Evolutionary conservation across 2,329 filamentous ascomycete species (phyloP), one percentile per base, ranked within the genome.

Genomic region (Alternaria metachromatica): DNA sequence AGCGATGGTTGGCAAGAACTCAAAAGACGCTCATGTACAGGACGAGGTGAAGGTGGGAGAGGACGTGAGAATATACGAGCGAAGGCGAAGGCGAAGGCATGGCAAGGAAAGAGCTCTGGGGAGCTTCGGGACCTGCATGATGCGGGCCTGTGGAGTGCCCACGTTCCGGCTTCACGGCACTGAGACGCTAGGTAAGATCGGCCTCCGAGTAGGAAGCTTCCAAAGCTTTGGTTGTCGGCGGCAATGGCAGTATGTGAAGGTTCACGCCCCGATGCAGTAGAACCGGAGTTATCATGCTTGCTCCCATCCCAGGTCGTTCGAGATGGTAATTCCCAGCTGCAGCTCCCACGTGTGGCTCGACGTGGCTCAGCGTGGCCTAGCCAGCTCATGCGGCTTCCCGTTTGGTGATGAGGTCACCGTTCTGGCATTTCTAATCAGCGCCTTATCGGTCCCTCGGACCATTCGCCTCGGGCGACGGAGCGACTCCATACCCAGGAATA

Each of bases 351-450:
- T 26, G 37, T 45, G 25, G 65, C 63, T 58, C 20, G 28, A 72
- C 64, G 51, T 49, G 50, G 54, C 61, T 58, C 23, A 30, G 71
- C 63, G 51, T 49, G 50, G 54, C 61, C 45, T 23, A 59, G 48
- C 15, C 41, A 53, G 56, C 44, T 13, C 51, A 57, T 59, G 55
- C 48, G 58, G 65, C 55, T 48, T 26, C 62, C 62, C 33, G 44
- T 55, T 25, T 33, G 15, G 33, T 49, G 44, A 60, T 72, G 70
- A 70, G 66, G 70, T 72, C 72, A 73, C 65, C 51, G 46, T 61
- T 62, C 58, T 41, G 55, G 58, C 61, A 75, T 73, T 76, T 69
- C 71, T 73, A 75, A 75, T 63, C 71, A 71, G 45, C 58, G 45
- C 55, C 69, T 72, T 73, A 72, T 75, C 74, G 66, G 20, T 10